Evolutionary conservation across 2,329 filamentous ascomycete species (phyloP).

Genomic region (Eurotiales sp.): DNA sequence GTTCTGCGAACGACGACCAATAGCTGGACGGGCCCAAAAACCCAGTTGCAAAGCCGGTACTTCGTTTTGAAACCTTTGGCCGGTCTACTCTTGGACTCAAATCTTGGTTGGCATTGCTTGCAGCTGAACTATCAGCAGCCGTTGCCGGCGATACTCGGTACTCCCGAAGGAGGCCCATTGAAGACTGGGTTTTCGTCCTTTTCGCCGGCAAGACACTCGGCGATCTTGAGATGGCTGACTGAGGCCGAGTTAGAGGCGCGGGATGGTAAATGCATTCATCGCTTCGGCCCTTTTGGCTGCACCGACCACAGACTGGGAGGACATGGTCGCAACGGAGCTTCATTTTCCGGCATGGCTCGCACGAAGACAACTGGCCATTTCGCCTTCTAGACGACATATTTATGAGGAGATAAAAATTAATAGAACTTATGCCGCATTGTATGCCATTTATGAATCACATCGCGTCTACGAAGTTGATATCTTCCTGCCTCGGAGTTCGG

Average conservation of each 20-base stretch:
- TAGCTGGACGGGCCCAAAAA: constrained; percentile 21
- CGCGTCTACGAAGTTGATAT: neutral
- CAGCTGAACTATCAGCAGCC: neutral
- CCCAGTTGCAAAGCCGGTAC: constrained; percentile 4
- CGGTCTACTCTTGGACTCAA: neutral
- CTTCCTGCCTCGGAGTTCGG: neutral
- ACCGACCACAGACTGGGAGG: constrained; percentile 24
- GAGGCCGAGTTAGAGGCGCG: constrained; percentile 1
- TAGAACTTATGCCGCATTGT: neutral
- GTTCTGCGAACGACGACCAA: constrained; percentile 15
- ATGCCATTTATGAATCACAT: neutral
- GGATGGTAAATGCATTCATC: constrained; percentile 9
- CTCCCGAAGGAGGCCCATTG: neutral
- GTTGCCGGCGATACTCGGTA: neutral
- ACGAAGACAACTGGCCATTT: constrained; percentile 34
- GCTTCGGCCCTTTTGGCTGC: constrained; percentile 4
- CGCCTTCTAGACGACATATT: constrained; percentile 12
- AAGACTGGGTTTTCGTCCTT: neutral
- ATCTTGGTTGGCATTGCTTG: neutral
- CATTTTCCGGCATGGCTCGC: constrained; percentile 36
- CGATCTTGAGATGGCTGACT: no score
- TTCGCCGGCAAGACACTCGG: neutral
- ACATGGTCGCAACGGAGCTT: constrained; percentile 35
- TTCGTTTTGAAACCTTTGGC: neutral
- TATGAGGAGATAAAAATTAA: neutral